Evolutionary conservation across 2,329 filamentous ascomycete genomes (phyloP).

Genomic region (Colletotrichum noveboracense): DNA sequence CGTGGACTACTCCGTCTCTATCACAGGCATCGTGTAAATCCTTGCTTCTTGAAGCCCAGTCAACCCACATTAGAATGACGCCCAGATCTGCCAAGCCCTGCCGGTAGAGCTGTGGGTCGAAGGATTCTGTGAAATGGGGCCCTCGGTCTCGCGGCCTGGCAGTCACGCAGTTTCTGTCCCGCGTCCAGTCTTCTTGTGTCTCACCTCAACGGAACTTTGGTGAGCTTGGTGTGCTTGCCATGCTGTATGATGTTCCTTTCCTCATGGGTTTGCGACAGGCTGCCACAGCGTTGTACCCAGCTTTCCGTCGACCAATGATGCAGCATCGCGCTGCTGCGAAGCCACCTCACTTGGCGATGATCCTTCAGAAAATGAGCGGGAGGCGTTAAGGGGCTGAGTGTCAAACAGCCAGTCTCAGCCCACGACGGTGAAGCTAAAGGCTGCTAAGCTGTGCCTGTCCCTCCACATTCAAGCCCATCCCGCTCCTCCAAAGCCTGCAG

Average conservation of each 20-base stretch:
- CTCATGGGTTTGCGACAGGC: not conserved
- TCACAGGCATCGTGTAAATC: not conserved
- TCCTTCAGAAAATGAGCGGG: not conserved
- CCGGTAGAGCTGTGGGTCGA: not conserved
- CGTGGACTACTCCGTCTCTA: not conserved
- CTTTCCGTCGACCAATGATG: not conserved
- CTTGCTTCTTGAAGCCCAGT: not conserved
- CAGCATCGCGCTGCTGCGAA: not conserved
- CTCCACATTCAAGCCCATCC: not conserved
- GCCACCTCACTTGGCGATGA: slow-evolving; percentile 1
- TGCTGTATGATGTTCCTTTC: not conserved
- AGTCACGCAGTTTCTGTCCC: not conserved
- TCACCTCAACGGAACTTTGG: not conserved
- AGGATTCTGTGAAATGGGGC: slow-evolving; percentile 4
- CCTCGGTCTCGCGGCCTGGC: not conserved
- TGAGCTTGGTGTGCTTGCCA: not conserved
- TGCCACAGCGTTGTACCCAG: not conserved
- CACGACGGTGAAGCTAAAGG: not conserved
- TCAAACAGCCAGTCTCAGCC: not conserved
- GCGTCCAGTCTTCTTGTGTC: not conserved
- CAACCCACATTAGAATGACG: not conserved
- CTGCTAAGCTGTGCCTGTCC: not conserved
- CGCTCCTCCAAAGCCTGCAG: not conserved
- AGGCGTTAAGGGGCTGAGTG: slow-evolving; percentile 8
- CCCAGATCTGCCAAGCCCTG: not conserved